phyloP scores from a whole-genome alignment of 192 early-diverging fungal genomes.

The Dimargaris verticillata region DNA sequence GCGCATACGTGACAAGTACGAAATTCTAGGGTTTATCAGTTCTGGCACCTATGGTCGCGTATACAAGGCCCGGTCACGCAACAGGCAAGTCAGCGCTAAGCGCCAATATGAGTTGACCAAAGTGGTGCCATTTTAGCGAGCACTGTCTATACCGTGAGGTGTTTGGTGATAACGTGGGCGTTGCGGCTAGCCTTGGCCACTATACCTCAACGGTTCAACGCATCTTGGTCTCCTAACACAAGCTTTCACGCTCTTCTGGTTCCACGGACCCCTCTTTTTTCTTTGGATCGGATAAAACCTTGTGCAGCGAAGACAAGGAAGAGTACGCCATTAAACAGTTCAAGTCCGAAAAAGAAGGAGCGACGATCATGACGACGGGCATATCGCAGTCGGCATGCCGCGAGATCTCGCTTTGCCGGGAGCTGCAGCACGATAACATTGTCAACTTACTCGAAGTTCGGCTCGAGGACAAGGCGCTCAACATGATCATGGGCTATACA shows the following conservation, averaged over 20 bases:
- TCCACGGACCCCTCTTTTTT: no score
- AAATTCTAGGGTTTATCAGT: slow-evolving; percentile 79
- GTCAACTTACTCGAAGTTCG: slow-evolving; percentile 75
- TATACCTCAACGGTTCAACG: no score
- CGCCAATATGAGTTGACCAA: no score
- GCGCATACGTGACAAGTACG: slow-evolving; percentile 55
- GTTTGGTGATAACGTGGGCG: no score
- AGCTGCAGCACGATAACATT: slow-evolving; percentile 80
- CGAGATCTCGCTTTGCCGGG: slow-evolving; percentile 85
- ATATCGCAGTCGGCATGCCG: slow-evolving; percentile 88
- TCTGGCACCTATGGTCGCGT: slow-evolving; percentile 95
- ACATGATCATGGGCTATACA: slow-evolving; percentile 95
- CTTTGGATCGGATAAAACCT: no score
- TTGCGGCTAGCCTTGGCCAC: no score
- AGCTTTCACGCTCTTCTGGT: no score
- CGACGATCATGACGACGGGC: slow-evolving; percentile 40
- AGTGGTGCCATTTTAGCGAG: no score
- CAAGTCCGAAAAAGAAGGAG: slow-evolving; percentile 89
- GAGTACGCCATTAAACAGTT: slow-evolving; percentile 95
- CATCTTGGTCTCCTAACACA: no score
- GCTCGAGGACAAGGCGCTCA: slow-evolving; percentile 81
- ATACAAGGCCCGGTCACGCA: slow-evolving; percentile 66
- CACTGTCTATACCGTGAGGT: no score
- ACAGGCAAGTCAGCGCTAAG: neutral
- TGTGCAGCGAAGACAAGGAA: slow-evolving; percentile 17